A percentile compares a stretch with the other conserved stretches of the same genome.
phyloP scores from a whole-genome alignment of 2,329 filamentous ascomycete genomes.

The Pyricularia pennisetigena region DNA sequence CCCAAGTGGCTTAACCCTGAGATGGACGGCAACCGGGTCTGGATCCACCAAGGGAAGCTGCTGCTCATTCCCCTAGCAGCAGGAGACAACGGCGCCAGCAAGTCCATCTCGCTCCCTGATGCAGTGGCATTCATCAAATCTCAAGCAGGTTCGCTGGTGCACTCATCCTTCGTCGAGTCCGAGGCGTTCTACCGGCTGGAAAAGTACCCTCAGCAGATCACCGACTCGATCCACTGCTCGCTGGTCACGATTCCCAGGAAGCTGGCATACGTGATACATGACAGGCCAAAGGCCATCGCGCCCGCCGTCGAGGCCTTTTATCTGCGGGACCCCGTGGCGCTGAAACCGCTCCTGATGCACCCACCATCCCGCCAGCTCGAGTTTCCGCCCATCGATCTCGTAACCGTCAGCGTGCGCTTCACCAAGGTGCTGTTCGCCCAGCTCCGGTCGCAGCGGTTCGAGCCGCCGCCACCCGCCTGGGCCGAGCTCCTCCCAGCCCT shows the following conservation, averaged over 20 bases:
- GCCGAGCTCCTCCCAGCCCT: slow-evolving; percentile 20
- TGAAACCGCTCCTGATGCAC: slow-evolving; percentile 56
- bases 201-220: slow-evolving; percentile 72
- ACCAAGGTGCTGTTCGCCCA: slow-evolving; percentile 89
- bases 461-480: slow-evolving; percentile 45
- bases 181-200: slow-evolving; percentile 85
- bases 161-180: slow-evolving; percentile 66
- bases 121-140: slow-evolving; percentile 52
- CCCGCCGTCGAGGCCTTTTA: slow-evolving; percentile 89
- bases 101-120: slow-evolving; percentile 48
- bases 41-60: slow-evolving; percentile 73
- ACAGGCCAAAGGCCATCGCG: slow-evolving; percentile 65
- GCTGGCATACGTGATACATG: slow-evolving; percentile 69
- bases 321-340: slow-evolving; percentile 67
- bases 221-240: slow-evolving; percentile 65
- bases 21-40: slow-evolving; percentile 77
- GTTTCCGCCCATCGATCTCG: slow-evolving; percentile 71
- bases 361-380: slow-evolving; percentile 31
- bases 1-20: slow-evolving; percentile 90
- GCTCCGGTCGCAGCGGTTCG: slow-evolving; percentile 75
- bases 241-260: slow-evolving; percentile 69
- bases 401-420: slow-evolving; percentile 70
- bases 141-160: slow-evolving; percentile 49
- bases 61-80: slow-evolving; percentile 52
- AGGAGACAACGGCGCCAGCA: slow-evolving; percentile 7